Base-by-base conservation (phyloP, 2,329 filamentous ascomycete genomes). In the Claviceps humidiphila region DNA sequence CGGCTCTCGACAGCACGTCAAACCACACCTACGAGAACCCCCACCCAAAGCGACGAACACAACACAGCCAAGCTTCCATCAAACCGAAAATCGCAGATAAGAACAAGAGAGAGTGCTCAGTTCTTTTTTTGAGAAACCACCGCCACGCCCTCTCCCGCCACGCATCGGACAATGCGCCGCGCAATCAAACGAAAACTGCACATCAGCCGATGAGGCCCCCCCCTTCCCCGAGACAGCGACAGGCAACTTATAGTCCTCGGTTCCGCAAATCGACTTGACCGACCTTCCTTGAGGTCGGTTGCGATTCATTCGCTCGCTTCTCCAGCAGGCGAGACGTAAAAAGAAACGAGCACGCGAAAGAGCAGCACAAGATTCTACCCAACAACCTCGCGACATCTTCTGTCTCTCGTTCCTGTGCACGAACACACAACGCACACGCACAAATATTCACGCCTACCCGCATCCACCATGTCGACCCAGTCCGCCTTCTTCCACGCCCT, bases 401-500 rank as follows among this genome's bases (percentile, higher is more conserved):
- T 11, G 30, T 30, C 30, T 26, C 24, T 30, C 8, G 30, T 11
- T 4, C 30, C 30, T 30, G 30, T 30, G 8, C 40, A 42, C n/a
- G 16, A n/a, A 17, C n/a, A 42, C 40, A 17, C 40, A 22, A 17
- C 6, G 14, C 38, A n/a, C 38, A 40, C 38, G 38, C 38, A n/a
- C 1, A 34, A 34, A 34, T 34, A 5, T 17, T 30, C n/a, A 34
- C 30, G 30, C 30, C 30, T 9, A 34, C 30, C 30, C 30, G 9
- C 30, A 34, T 11, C 17, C 17, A 17, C 20, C 40, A 77, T 76
- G 74, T 68, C 68, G 60, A 69, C 68, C 56, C 72, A 71, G 3
- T 67, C 71, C 9, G 66, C 73, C n/a, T 67, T 78, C 53, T 78
- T 74, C 70, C 84, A 88, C 68, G 84, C 87, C 55, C 83, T 95